phyloP scores from a whole-genome alignment of 2,329 filamentous ascomycete genomes.

The Botrytis paeoniae region DNA sequence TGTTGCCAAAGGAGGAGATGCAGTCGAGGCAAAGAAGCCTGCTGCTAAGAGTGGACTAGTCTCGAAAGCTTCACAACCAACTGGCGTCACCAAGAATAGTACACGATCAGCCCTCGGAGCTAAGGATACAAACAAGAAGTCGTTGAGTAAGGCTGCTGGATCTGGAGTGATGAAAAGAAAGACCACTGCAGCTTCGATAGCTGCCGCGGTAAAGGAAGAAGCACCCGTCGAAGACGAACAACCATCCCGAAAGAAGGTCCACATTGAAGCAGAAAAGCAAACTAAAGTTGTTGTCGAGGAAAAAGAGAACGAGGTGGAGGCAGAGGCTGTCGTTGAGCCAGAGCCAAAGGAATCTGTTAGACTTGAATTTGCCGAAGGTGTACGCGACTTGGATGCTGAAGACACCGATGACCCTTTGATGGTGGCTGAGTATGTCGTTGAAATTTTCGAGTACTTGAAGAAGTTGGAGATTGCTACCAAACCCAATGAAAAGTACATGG shows the following conservation, averaged over 20 bases:
- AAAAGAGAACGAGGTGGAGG: constrained; percentile 40
- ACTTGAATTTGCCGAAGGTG: constrained; percentile 39
- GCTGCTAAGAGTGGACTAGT: constrained; percentile 65
- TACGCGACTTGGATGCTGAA: constrained; percentile 75
- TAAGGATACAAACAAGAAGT: constrained; percentile 66
- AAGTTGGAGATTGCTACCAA: constrained; percentile 78
- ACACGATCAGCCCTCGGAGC: constrained; percentile 59
- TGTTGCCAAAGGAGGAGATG: constrained; percentile 70
- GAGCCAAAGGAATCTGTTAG: constrained; percentile 32
- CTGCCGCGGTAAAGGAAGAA: constrained; percentile 60
- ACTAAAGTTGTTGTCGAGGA: constrained; percentile 35
- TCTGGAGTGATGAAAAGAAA: constrained; percentile 73
- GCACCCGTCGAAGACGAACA: constrained; percentile 61
- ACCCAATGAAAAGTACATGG: constrained; percentile 93
- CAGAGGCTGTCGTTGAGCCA: constrained; percentile 35
- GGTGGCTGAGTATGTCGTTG: constrained; percentile 94
- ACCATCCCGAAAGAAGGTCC: constrained; percentile 64
- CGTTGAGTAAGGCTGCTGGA: constrained; percentile 71
- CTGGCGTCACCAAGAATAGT: constrained; percentile 71
- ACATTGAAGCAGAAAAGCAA: constrained; percentile 54
- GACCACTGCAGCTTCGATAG: constrained; percentile 51
- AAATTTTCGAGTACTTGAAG: constrained; percentile 95
- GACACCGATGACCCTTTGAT: constrained; percentile 93
- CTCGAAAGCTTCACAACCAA: constrained; percentile 77
- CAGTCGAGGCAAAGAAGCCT: constrained; percentile 71